Conservation (phyloP, 306 rosid genomes). For the Prunus davidiana region DNA sequence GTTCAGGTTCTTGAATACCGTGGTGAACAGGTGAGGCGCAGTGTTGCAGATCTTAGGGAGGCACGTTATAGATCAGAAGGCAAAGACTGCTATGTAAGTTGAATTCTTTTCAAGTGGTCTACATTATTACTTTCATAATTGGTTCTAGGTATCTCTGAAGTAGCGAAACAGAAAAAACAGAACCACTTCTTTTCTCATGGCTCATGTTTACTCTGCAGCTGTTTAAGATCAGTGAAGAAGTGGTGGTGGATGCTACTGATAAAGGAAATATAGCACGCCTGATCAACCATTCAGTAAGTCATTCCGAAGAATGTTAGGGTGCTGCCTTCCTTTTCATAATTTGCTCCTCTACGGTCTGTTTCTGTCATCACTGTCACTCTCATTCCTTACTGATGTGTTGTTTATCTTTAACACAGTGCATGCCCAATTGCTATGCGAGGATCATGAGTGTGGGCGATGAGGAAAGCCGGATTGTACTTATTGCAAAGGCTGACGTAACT, state of each 20-base stretch:
- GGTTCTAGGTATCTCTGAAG: background rate
- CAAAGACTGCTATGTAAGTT: slow-evolving; percentile 95
- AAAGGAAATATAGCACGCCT: slow-evolving; percentile 98
- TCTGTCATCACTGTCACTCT: background rate
- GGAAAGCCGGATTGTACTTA: slow-evolving; percentile 93
- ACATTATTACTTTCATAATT: background rate
- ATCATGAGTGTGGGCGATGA: slow-evolving; percentile 99
- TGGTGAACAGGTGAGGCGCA: slow-evolving; percentile 95
- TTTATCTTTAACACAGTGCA: slow-evolving; percentile 53
- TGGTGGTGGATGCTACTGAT: slow-evolving; percentile 98
- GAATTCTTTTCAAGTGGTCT: background rate
- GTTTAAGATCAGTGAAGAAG: slow-evolving; percentile 97
- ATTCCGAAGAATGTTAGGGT: background rate
- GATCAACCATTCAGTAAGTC: slow-evolving; percentile 92
- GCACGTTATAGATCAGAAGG: slow-evolving; percentile 73
- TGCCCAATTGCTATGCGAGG: slow-evolving; percentile 99
- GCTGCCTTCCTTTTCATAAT: background rate
- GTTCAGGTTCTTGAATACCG: slow-evolving; percentile 98
- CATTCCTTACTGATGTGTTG: slow-evolving; percentile 5
- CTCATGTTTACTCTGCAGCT: slow-evolving; percentile 50
- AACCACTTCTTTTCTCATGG: slow-evolving; percentile 6
- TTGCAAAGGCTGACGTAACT: slow-evolving; percentile 76
- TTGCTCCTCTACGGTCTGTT: background rate
- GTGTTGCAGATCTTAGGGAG: slow-evolving; percentile 92
- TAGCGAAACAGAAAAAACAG: too few relatives aligned